Conservation (phyloP, 441 rosid genomes). For the Aleurites moluccanus region DNA sequence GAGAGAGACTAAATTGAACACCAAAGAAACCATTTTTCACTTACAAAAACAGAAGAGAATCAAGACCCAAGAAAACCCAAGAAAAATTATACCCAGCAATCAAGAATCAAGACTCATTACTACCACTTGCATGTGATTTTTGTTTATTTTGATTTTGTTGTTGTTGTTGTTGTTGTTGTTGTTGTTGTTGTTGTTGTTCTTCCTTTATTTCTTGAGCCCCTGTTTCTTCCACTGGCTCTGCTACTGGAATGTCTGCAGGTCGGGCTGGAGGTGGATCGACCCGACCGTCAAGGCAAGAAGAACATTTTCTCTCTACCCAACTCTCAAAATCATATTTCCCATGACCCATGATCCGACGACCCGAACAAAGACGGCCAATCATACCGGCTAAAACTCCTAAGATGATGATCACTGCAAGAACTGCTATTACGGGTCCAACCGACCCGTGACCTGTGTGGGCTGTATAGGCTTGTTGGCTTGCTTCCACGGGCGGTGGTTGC, state of each 20-base stretch:
- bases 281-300: conserved; percentile 57
- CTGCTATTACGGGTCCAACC: conserved; percentile 66
- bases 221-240: conserved; percentile 26
- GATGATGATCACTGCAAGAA: conserved; percentile 53
- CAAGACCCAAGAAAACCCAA: background rate
- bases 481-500: conserved; percentile 35
- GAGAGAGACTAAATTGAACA: background rate
- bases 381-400: conserved; percentile 62
- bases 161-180: conserved; percentile 26
- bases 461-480: conserved; percentile 42
- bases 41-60: background rate
- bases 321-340: conserved; percentile 60
- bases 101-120: conserved; percentile 29
- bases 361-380: conserved; percentile 65
- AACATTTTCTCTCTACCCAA: conserved; percentile 67
- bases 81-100: background rate
- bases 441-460: conserved; percentile 45
- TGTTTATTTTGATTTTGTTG: conserved; percentile 13
- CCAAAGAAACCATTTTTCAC: background rate
- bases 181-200: conserved; percentile 23
- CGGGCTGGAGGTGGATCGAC: conserved; percentile 37
- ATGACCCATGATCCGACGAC: conserved; percentile 47
- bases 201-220: conserved; percentile 22
- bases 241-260: conserved; percentile 32
- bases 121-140: conserved; percentile 27